Evolutionary conservation across 169 alveolate genomes (phyloP), one percentile per base, ranked within the genome.

Genomic region (Babesia ovis): DNA sequence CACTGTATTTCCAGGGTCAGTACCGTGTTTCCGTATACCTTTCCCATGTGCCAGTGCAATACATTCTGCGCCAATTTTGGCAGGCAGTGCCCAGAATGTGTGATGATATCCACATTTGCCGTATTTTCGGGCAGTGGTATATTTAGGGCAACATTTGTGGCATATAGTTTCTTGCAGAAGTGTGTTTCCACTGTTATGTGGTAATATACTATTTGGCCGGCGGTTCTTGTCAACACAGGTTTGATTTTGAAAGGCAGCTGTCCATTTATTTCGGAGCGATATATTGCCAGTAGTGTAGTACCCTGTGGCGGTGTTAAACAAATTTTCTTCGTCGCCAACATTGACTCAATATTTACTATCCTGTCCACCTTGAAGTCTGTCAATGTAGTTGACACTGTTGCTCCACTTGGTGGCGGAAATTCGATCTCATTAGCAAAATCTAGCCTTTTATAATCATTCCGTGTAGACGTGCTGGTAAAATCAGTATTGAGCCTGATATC

Each of bases 321-420:
- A 1, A 80, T 58, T 9, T 22, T 22, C 16, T 41, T 54, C 16
- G 27, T 58, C 9, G 29, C 25, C 51, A 42, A 8, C 25, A 77
- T 31, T 11, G 67, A 14, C 20, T n/a, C 18, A 12, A 71, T 35
- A 27, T 80, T 39, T 18, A 80, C 84, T 14, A 71, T 54, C 54
- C 60, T 66, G 55, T 80, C 71, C 31, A 80, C 68, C 72, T 80
- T 80, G 68, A 53, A 77, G 50, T 77, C 86, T 16, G 27, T 64
- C 50, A 77, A 20, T 27, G 58, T 20, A 34, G 66, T 62, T 2
- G 68, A 50, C 35, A 35, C 35, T 43, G n/a, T 68, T 31, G 86
- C 80, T 8, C 79, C 86, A 6, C 27, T 41, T 1, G 86, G 86
- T 42, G 61, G 58, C 6, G n/a, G 55, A 42, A 70, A 70, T 14